phyloP scores from a whole-genome alignment of 2,329 filamentous ascomycete genomes.

The Ophiostoma perfectum region DNA sequence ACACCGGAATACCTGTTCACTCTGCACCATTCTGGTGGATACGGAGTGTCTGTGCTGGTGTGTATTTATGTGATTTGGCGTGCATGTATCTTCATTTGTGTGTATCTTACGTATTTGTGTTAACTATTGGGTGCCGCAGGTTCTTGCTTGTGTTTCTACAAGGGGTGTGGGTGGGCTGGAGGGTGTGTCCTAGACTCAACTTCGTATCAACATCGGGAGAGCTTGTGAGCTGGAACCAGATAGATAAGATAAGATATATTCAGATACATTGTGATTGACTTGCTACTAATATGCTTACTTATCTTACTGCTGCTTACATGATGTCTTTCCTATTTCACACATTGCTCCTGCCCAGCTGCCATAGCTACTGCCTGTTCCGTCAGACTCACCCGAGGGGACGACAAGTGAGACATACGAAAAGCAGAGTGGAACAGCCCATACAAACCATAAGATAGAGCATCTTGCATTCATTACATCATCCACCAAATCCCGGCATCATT shows the following conservation, averaged over 20 bases:
- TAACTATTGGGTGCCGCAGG: no score
- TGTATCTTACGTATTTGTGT: background rate
- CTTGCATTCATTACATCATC: background rate
- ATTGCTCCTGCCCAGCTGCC: background rate
- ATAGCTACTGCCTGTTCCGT: background rate
- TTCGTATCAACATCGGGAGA: no score
- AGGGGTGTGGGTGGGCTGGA: no score
- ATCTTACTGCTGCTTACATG: background rate
- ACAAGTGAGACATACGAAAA: background rate
- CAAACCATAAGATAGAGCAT: background rate
- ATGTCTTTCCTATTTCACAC: background rate
- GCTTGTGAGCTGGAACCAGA: no score
- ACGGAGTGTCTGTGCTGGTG: slow-evolving; percentile 5
- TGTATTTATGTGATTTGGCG: background rate
- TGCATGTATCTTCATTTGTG: background rate
- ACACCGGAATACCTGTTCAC: slow-evolving; percentile 1
- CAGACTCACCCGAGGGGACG: background rate
- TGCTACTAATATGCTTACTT: background rate
- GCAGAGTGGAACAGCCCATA: background rate
- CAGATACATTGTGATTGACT: background rate
- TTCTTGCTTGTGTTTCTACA: no score
- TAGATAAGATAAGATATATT: background rate
- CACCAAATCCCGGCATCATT: background rate
- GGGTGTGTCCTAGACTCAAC: no score
- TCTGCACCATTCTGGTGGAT: slow-evolving; percentile 8